Conservation (phyloP, 371 early-diverging fungal genomes). For the Coemansia sp. region DNA sequence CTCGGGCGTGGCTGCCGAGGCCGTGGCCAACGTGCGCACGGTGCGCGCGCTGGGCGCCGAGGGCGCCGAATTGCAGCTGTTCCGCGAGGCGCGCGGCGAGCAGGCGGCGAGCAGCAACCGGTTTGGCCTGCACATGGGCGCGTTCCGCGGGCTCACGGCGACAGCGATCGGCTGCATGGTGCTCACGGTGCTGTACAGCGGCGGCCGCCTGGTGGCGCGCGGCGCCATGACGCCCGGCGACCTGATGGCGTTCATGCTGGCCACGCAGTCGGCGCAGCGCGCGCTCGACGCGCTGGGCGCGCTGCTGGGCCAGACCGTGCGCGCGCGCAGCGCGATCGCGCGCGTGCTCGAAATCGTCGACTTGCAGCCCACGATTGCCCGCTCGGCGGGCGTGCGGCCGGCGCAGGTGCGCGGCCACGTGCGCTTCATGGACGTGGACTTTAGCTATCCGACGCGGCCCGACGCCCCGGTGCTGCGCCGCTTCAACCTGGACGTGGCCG, state of each 20-base stretch:
- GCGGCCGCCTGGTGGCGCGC: slow-evolving; percentile 68
- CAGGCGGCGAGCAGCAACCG: slow-evolving; percentile 54
- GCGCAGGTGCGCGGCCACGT: slow-evolving; percentile 54
- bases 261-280: slow-evolving; percentile 74
- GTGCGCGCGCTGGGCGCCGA: slow-evolving; percentile 78
- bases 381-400: slow-evolving; percentile 51
- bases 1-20: slow-evolving; percentile 69
- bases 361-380: slow-evolving; percentile 51
- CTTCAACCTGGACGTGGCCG: slow-evolving; percentile 65
- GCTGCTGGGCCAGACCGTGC: slow-evolving; percentile 76
- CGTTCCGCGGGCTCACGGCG: slow-evolving; percentile 75
- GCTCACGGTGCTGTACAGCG: slow-evolving; percentile 70
- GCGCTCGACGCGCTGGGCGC: slow-evolving; percentile 73
- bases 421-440: slow-evolving; percentile 65
- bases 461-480: slow-evolving; percentile 61
- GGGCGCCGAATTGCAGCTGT: slow-evolving; percentile 62
- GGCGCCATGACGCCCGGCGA: slow-evolving; percentile 70
- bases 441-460: slow-evolving; percentile 67
- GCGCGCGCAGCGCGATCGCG: slow-evolving; percentile 62
- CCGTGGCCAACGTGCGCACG: slow-evolving; percentile 69
- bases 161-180: slow-evolving; percentile 70
- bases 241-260: slow-evolving; percentile 75
- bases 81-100: slow-evolving; percentile 53
- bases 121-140: slow-evolving; percentile 76
- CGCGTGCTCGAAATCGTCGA: slow-evolving; percentile 74